A percentile compares a stretch with the other conserved stretches of the same genome.
Conservation (phyloP, 768 basidiomycete species). For the Porphyrellus cyaneotinctus region DNA sequence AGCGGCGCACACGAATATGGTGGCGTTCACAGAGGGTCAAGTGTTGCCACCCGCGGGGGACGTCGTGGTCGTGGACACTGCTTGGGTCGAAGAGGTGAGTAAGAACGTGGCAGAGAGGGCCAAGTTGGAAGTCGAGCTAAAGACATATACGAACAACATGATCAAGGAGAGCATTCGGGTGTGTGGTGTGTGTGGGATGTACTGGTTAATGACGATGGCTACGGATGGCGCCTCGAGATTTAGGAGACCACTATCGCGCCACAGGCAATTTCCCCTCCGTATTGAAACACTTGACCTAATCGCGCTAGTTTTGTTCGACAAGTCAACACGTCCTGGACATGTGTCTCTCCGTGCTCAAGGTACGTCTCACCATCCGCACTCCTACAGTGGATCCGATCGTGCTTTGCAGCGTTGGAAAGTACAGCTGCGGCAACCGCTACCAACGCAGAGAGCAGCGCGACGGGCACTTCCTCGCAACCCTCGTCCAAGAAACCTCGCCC, state of each 20-base stretch:
- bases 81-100: constrained; percentile 69
- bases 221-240: constrained; percentile 88
- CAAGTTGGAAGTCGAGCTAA: constrained; percentile 91
- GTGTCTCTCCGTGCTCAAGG: constrained; percentile 81
- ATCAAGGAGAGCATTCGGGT: constrained; percentile 98
- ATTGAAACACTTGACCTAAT: constrained; percentile 83
- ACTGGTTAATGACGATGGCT: constrained; percentile 17
- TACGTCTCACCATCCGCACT: constrained; percentile 23
- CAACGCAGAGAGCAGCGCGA: constrained; percentile 20
- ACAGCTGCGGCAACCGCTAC: constrained; percentile 35
- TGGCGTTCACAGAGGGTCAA: constrained; percentile 28
- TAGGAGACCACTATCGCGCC: constrained; percentile 74
- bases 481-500: constrained; percentile 46
- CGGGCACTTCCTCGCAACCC: constrained; percentile 9
- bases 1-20: constrained; percentile 50
- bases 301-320: constrained; percentile 88
- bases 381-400: not conserved
- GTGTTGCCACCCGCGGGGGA: constrained; percentile 45
- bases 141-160: constrained; percentile 93
- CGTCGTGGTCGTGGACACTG: constrained; percentile 52
- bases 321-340: constrained; percentile 92
- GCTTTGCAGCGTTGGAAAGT: constrained; percentile 67
- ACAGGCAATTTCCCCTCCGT: constrained; percentile 68
- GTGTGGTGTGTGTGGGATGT: constrained; percentile 24
- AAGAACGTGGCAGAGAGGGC: constrained; percentile 67